phyloP scores from a whole-genome alignment of 2,329 filamentous ascomycete genomes.

The Tolypocladium tropicale region DNA sequence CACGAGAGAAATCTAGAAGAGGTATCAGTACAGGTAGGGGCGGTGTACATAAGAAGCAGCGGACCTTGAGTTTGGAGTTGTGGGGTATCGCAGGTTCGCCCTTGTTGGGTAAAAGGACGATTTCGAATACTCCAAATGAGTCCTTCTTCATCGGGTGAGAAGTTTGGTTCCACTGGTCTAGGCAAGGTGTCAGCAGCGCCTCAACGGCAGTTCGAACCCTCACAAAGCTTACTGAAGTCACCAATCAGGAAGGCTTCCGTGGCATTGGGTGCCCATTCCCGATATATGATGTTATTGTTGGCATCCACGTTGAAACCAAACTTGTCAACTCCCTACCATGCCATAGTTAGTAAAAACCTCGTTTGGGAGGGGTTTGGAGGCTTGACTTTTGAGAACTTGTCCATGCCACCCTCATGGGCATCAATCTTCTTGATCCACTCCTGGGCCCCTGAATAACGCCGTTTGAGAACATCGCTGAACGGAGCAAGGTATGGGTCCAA shows the following conservation, averaged over 20 bases:
- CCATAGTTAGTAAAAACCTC: not conserved
- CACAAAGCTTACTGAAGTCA: conserved; percentile 72
- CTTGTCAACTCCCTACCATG: conserved; percentile 65
- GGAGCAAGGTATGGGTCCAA: conserved; percentile 86
- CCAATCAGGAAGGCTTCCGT: conserved; percentile 76
- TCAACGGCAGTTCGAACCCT: not conserved
- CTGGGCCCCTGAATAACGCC: conserved; percentile 69
- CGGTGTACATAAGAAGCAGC: conserved; percentile 3
- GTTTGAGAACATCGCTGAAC: conserved; percentile 67
- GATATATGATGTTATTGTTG: conserved; percentile 79
- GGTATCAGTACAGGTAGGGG: not conserved
- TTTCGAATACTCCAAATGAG: conserved; percentile 76
- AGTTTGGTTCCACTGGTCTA: conserved; percentile 77
- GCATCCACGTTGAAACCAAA: conserved; percentile 76
- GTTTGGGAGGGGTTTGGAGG: conserved; percentile 2
- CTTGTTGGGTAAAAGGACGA: conserved; percentile 61
- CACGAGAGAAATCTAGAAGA: conserved; percentile 60
- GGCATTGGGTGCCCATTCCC: conserved; percentile 95
- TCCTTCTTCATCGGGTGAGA: conserved; percentile 84
- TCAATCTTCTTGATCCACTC: conserved; percentile 81
- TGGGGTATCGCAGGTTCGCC: conserved; percentile 76
- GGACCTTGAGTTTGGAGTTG: conserved; percentile 91
- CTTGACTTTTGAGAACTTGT: conserved; percentile 76
- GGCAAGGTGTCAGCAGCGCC: conserved; percentile 16
- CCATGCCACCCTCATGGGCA: conserved; percentile 74